Base-by-base conservation (phyloP, 2,329 filamentous ascomycete species). In the Talaromyces sp. region DNA sequence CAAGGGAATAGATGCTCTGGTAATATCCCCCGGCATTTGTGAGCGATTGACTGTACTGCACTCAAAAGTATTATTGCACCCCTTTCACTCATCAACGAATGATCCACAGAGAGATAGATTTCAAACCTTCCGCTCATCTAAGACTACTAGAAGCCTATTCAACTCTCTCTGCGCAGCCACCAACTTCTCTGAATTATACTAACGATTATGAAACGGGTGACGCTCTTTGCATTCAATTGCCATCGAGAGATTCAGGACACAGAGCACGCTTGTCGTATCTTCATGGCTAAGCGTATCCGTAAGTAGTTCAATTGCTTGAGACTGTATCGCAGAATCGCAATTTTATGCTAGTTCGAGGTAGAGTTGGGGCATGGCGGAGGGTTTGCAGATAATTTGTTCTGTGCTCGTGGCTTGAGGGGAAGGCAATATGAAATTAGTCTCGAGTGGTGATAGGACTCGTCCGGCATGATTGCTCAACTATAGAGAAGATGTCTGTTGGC, bases 291-390 rank as follows among this genome's bases (percentile, higher is more conserved):
- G 22, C n/a, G 22, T 52, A 16, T 57, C 52, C n/a, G 31, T 41
- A 16, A 41, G 24, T 8, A 43, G 2, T n/a, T 54, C 48, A 54
- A 19, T 35, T 54, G 56, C 56, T 41, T 59, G n/a, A 8, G 39
- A 33, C 39, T 43, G 37, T 39, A 59, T 24, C 4, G 39, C 24
- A 2, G 33, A 43, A 31, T 59, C 56, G 24, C 56, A 24, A 27
- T 43, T 13, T 59, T 59, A 39, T 3, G 56, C 56, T 16, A 58
- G 19, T 59, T 60, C 57, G 24, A 60, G 57, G 39, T 60, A 60
- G 19, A 43, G 24, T 19, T 45, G 14, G 11, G 39, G 39, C 31
- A 27, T 43, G 57, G 41, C 24, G 3, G 6, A 41, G 8, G 39
- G 37, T 45, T 43, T 45, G 24, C 50, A 54, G 31, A 35, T 35